These are phyloP conservation scores for Trichoderma guizhouense DNA, from an alignment of 2,329 filamentous ascomycete species.

Conservation along the genomic window DNA sequence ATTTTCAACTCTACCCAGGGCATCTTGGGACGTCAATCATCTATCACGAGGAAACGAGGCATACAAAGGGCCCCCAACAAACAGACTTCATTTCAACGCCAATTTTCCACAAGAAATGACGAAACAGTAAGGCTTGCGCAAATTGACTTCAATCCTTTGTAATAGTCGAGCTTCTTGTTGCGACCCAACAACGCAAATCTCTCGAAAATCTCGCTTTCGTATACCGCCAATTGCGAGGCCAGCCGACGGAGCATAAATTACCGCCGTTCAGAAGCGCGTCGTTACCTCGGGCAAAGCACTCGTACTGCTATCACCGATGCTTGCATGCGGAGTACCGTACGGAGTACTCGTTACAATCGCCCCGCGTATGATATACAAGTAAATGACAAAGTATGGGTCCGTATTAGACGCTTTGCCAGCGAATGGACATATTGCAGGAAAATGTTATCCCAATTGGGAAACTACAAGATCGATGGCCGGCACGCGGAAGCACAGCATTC, in stretches of 20 bases:
- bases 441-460: background rate
- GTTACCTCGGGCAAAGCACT: background rate
- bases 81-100: background rate
- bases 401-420: background rate
- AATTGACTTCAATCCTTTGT: background rate
- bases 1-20: background rate
- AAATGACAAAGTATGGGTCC: background rate
- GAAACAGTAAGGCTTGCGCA: background rate
- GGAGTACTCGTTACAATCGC: background rate
- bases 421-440: background rate
- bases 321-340: background rate
- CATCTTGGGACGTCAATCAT: background rate
- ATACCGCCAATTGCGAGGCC: background rate
- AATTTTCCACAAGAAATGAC: background rate
- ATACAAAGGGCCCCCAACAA: background rate
- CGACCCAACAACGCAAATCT: background rate
- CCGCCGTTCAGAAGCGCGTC: background rate
- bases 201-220: background rate
- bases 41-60: background rate
- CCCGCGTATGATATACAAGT: background rate
- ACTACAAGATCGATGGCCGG: background rate
- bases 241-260: background rate
- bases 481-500: background rate
- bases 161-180: background rate
- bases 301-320: background rate